Percentiles rank a stretch among this genome's conserved stretches.
These are phyloP conservation scores for Penicillium occitanis DNA, from an alignment of 2,329 filamentous ascomycete genomes.

Conservation along the genomic window DNA sequence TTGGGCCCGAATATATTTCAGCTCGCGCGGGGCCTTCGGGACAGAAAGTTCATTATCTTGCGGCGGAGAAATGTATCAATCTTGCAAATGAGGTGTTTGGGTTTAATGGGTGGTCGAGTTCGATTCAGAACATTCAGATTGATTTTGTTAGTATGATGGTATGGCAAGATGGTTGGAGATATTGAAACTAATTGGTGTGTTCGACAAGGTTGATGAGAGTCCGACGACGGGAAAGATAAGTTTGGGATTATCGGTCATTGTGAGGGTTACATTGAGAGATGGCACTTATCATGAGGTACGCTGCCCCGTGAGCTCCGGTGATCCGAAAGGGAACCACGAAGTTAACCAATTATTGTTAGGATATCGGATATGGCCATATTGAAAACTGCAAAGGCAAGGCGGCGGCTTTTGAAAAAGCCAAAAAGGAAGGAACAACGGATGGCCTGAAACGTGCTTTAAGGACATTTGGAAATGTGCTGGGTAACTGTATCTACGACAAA, in stretches of 20 bases:
- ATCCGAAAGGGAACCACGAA: no score
- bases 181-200: not conserved
- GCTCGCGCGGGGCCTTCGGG: constrained; percentile 78
- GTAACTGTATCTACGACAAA: constrained; percentile 99
- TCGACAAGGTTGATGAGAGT: constrained; percentile 69
- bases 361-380: constrained; percentile 93
- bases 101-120: constrained; percentile 96
- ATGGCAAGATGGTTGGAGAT: not conserved
- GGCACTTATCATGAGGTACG: constrained; percentile 83
- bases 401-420: constrained; percentile 95
- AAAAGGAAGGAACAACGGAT: constrained; percentile 97
- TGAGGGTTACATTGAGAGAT: constrained; percentile 85
- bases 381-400: constrained; percentile 96
- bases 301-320: no score
- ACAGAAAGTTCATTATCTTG: constrained; percentile 85
- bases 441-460: constrained; percentile 84
- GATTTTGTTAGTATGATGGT: constrained; percentile 66
- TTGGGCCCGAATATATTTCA: constrained; percentile 95
- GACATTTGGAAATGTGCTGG: constrained; percentile 92
- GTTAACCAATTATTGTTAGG: constrained; percentile 46
- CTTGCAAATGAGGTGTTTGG: constrained; percentile 94
- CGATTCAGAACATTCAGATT: constrained; percentile 91
- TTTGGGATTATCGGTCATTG: constrained; percentile 83
- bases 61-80: constrained; percentile 95
- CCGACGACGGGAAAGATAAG: constrained; percentile 74